Conservation (phyloP, 495 filamentous ascomycete genomes). For the Xylaria bambusicola region DNA sequence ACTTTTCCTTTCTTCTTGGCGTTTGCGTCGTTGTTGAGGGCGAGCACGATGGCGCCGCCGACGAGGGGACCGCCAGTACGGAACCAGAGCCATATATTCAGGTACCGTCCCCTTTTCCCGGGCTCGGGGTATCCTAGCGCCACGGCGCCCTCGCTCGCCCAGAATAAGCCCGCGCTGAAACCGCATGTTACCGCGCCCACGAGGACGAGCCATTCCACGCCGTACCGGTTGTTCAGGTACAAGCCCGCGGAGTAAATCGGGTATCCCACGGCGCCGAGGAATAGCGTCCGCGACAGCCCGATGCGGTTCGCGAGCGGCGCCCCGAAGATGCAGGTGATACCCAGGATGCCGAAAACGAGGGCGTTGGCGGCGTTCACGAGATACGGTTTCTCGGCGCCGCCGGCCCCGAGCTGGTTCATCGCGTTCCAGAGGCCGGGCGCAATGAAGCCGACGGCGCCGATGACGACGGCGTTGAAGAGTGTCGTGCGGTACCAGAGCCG, state of each 20-base stretch:
- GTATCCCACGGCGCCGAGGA: slow-evolving; percentile 59
- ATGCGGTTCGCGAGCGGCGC: slow-evolving; percentile 55
- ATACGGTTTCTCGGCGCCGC: slow-evolving; percentile 57
- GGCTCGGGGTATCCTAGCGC: slow-evolving; percentile 58
- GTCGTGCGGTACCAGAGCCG: slow-evolving; percentile 52
- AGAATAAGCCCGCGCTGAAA: slow-evolving; percentile 56
- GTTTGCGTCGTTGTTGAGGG: slow-evolving; percentile 47
- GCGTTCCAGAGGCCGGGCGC: slow-evolving; percentile 64
- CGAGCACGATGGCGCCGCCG: slow-evolving; percentile 58
- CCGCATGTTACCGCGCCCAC: slow-evolving; percentile 60
- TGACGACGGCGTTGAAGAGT: slow-evolving; percentile 56
- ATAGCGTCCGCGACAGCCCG: slow-evolving; percentile 53
- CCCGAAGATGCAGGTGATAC: slow-evolving; percentile 55
- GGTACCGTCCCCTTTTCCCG: slow-evolving; percentile 54
- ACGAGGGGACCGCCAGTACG: slow-evolving; percentile 58
- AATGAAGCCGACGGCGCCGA: slow-evolving; percentile 58
- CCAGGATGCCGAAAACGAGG: slow-evolving; percentile 60
- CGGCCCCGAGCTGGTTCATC: slow-evolving; percentile 57
- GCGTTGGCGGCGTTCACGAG: slow-evolving; percentile 61
- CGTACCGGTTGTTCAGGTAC: slow-evolving; percentile 61
- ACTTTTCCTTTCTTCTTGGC: slow-evolving; percentile 53
- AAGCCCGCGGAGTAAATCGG: slow-evolving; percentile 58
- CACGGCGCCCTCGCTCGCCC: slow-evolving; percentile 61
- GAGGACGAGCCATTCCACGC: slow-evolving; percentile 58
- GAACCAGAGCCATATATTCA: slow-evolving; percentile 60